These are phyloP conservation scores for Cyberlindnera xishuangbannaensis DNA, from an alignment of 805 yeast genomes.

Conservation along the genomic window DNA sequence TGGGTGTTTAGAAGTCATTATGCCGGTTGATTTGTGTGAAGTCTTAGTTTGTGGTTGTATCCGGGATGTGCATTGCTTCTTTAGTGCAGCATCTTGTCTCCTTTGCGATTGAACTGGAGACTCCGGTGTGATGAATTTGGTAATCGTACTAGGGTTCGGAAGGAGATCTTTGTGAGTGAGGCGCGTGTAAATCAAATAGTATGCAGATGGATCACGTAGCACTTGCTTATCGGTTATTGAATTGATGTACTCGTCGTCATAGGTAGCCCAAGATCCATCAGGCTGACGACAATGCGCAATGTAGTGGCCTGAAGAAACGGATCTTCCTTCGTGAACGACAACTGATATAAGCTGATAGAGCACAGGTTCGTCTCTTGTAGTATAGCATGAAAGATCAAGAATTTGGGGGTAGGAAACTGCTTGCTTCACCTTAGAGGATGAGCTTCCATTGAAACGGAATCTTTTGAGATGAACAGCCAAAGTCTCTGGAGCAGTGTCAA, in stretches of 20 bases:
- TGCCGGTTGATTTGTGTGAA: neutral
- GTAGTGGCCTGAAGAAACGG: constrained; percentile 90
- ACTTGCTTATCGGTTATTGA: constrained; percentile 67
- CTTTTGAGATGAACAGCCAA: constrained; percentile 83
- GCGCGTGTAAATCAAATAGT: constrained; percentile 80
- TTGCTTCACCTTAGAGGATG: constrained; percentile 82
- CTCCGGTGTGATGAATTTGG: neutral
- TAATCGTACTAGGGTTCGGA: neutral
- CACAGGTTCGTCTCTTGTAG: constrained; percentile 40
- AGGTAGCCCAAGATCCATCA: constrained; percentile 86
- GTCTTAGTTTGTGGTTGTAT: neutral
- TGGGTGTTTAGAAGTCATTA: neutral
- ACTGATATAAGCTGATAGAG: constrained; percentile 74
- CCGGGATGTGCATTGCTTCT: neutral
- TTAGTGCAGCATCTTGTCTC: too few relatives aligned
- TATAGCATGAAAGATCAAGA: constrained; percentile 65
- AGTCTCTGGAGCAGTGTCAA: constrained; percentile 83
- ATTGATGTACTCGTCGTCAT: constrained; percentile 88
- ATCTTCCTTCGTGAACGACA: constrained; percentile 91
- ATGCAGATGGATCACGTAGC: constrained; percentile 81
- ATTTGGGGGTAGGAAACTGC: constrained; percentile 75
- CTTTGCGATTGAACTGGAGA: too few relatives aligned
- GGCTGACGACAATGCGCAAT: constrained; percentile 89
- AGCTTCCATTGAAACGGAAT: constrained; percentile 78
- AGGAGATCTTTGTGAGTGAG: constrained; percentile 49